Evolutionary conservation across 768 basidiomycete species (phyloP).

Genomic region (Tephrocybe sp.): DNA sequence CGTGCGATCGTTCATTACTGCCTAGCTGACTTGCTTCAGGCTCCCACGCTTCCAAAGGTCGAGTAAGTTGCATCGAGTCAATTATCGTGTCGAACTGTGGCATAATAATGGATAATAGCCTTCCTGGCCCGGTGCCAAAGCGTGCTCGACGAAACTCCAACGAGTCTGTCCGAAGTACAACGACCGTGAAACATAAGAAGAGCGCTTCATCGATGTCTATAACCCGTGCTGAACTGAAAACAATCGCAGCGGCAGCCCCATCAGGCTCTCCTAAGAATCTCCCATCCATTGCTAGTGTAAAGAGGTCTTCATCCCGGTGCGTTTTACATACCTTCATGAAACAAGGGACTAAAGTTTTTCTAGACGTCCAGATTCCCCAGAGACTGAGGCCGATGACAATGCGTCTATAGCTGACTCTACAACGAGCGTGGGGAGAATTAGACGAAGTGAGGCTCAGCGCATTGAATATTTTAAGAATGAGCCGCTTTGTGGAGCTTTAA

Average conservation of each 20-base stretch:
- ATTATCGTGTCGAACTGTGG: neutral
- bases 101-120: constrained; percentile 13
- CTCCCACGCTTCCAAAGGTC: constrained; percentile 1
- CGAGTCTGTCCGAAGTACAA: constrained; percentile 12
- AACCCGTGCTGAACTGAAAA: constrained; percentile 23
- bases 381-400: constrained; percentile 44
- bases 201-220: constrained; percentile 27
- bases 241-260: constrained; percentile 13
- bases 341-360: neutral
- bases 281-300: constrained; percentile 15
- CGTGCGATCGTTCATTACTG: neutral
- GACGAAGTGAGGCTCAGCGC: constrained; percentile 61
- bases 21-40: constrained; percentile 12
- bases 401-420: constrained; percentile 55
- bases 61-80: constrained; percentile 14
- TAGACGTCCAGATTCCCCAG: constrained; percentile 27
- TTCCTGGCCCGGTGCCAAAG: constrained; percentile 27
- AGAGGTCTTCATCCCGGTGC: constrained; percentile 25
- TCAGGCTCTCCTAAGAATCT: constrained; percentile 19
- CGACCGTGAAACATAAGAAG: constrained; percentile 22
- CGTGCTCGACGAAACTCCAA: constrained; percentile 19
- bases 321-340: neutral
- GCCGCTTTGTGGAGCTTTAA: constrained; percentile 52
- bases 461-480: constrained; percentile 64
- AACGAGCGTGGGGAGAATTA: constrained; percentile 36